Conservation (phyloP, 2,329 filamentous ascomycete species). For the Endoconidiophora polonica region DNA sequence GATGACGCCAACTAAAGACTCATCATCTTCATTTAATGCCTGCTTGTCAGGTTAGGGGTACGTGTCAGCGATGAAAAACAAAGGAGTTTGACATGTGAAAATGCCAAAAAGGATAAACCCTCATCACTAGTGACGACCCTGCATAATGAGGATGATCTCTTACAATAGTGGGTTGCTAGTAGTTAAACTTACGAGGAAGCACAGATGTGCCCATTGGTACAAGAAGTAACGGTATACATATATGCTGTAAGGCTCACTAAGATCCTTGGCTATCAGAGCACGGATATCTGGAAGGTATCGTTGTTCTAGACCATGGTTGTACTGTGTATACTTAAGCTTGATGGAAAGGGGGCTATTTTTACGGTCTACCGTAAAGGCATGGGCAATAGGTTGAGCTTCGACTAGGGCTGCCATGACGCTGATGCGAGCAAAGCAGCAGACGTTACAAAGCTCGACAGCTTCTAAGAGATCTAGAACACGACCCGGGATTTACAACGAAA, state of each 20-base stretch:
- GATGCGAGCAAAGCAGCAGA: no score
- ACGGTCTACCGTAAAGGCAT: no score
- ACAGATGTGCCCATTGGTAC: slow-evolving; percentile 95
- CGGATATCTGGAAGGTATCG: slow-evolving; percentile 71
- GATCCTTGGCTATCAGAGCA: slow-evolving; percentile 82
- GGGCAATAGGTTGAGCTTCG: no score
- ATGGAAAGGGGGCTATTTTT: slow-evolving; percentile 13
- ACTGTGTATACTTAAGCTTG: slow-evolving; percentile 43
- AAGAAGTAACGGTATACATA: slow-evolving; percentile 98
- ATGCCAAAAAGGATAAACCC: slow-evolving; percentile 6
- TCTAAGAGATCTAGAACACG: no score
- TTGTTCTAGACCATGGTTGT: slow-evolving; percentile 42
- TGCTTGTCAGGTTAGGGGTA: slow-evolving; percentile 17
- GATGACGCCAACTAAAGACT: slow-evolving; percentile 68
- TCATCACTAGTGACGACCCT: no score
- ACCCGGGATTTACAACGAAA: no score
- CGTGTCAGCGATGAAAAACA: neutral
- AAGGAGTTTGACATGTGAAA: neutral
- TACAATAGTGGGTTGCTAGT: no score
- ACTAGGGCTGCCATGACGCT: no score
- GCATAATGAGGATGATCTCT: neutral
- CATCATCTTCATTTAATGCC: slow-evolving; percentile 43
- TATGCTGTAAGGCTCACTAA: slow-evolving; percentile 97
- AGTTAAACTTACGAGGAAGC: slow-evolving; percentile 58
- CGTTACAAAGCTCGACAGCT: no score